Conservation (phyloP, 78 protist genomes). For the Polysphondylium violaceum region DNA sequence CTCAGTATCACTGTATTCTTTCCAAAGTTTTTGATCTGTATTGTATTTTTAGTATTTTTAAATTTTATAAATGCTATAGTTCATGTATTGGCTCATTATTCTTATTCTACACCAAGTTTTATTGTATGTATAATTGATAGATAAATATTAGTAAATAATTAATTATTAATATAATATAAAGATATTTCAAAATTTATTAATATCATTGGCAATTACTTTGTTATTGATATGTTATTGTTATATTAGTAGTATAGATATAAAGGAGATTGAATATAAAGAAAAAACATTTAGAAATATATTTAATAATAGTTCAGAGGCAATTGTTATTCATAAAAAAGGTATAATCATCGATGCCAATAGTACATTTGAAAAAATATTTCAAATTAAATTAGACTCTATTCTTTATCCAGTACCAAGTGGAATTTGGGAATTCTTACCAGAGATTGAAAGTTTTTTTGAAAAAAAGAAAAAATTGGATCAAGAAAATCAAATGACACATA, state of each 20-base stretch:
- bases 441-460: constrained; percentile 13
- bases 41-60: neutral
- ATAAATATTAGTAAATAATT: neutral
- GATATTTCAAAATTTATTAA: constrained; percentile 50
- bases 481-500: neutral
- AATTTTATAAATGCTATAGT: constrained; percentile 6
- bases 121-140: constrained; percentile 24
- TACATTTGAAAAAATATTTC: constrained; percentile 71
- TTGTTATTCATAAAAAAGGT: constrained; percentile 55
- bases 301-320: constrained; percentile 59
- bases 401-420: constrained; percentile 17
- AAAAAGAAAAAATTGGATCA: neutral
- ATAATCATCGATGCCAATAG: constrained; percentile 45
- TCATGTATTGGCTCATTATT: constrained; percentile 13
- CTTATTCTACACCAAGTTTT: neutral
- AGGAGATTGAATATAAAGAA: constrained; percentile 42
- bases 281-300: constrained; percentile 43
- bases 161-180: neutral
- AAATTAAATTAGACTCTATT: constrained; percentile 14
- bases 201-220: constrained; percentile 5
- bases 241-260: constrained; percentile 15
- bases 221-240: constrained; percentile 42
- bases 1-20: constrained; percentile 23
- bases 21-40: constrained; percentile 21
- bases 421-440: constrained; percentile 75